phyloP scores from a whole-genome alignment of 1,284 basidiomycete species.

The Tetrapyrgos nigripes region DNA sequence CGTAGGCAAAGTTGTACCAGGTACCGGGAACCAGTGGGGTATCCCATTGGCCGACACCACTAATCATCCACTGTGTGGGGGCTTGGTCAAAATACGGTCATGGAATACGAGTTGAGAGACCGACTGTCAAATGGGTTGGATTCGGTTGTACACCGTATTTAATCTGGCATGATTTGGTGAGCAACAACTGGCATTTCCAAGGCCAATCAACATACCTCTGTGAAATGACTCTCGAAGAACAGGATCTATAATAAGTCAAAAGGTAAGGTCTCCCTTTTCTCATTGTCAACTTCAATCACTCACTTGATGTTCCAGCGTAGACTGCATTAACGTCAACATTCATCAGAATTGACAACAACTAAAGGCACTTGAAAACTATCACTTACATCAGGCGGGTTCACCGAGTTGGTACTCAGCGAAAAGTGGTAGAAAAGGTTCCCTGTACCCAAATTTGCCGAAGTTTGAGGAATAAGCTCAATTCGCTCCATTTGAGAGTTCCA shows the following conservation, averaged over 20 bases:
- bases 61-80: constrained; percentile 66
- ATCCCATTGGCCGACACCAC: constrained; percentile 55
- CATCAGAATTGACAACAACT: not conserved
- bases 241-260: constrained; percentile 26
- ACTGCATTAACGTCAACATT: constrained; percentile 33
- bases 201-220: constrained; percentile 45
- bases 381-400: constrained; percentile 60
- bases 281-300: not conserved
- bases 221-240: constrained; percentile 75
- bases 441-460: constrained; percentile 60
- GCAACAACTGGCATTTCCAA: not conserved
- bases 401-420: constrained; percentile 54
- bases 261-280: not conserved
- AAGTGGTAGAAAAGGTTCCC: constrained; percentile 72
- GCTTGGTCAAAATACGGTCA: no score
- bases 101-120: no score
- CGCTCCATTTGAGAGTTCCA: constrained; percentile 58
- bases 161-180: constrained; percentile 38
- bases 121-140: constrained; percentile 52
- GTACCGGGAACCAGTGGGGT: constrained; percentile 57
- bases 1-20: constrained; percentile 72
- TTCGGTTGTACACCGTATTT: constrained; percentile 64
- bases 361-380: not conserved
- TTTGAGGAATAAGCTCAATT: constrained; percentile 66
- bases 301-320: constrained; percentile 62